Evolutionary conservation across 768 basidiomycete species (phyloP).

Genomic region (Calocybe indica): DNA sequence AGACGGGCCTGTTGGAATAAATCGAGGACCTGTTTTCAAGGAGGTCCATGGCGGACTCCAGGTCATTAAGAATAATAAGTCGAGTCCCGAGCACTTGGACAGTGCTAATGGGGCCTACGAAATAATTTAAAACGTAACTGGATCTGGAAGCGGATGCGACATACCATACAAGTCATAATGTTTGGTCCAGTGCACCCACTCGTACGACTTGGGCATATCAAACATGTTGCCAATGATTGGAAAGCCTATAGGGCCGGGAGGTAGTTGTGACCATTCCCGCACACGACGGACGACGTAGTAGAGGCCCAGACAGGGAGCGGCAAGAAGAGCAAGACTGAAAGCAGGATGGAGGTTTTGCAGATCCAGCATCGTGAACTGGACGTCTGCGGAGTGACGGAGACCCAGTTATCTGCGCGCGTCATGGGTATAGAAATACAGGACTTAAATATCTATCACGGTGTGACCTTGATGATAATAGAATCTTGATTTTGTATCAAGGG

Average conservation of each 20-base stretch:
- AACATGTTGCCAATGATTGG: constrained; percentile 40
- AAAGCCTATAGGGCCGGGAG: constrained; percentile 32
- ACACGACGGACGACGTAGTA: no score
- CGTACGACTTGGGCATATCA: constrained; percentile 28
- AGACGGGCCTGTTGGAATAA: constrained; percentile 11
- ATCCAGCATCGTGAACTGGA: no score
- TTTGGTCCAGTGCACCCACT: constrained; percentile 14
- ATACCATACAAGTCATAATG: constrained; percentile 11
- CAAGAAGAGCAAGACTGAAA: no score
- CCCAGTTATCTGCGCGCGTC: no score
- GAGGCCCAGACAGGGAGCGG: no score
- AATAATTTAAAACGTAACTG: not conserved
- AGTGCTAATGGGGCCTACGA: constrained; percentile 11
- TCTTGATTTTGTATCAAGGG: no score
- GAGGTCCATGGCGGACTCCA: constrained; percentile 12
- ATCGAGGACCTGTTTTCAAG: constrained; percentile 12
- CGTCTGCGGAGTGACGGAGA: no score
- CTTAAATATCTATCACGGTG: no score
- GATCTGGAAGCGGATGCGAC: not conserved
- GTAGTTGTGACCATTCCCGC: constrained; percentile 19
- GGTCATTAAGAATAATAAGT: constrained; percentile 13
- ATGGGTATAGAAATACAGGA: no score
- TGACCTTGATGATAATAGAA: no score
- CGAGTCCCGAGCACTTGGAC: constrained; percentile 10
- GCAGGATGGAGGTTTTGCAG: no score